These are phyloP conservation scores for Cokeromyces recurvatus DNA, from an alignment of 371 early-diverging fungal species.

Conservation along the genomic window DNA sequence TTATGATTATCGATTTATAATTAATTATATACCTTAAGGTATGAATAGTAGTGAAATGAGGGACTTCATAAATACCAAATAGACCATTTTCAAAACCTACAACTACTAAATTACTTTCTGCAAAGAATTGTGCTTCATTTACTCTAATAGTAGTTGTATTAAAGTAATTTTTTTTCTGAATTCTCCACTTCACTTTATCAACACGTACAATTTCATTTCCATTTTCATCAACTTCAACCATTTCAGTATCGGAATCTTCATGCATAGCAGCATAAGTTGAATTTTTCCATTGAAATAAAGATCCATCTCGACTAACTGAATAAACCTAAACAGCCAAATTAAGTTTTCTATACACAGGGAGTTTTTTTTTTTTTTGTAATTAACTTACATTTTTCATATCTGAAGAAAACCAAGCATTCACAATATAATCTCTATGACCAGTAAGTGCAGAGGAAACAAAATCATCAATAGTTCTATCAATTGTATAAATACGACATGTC, in stretches of 20 bases:
- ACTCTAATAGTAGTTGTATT: constrained; percentile 71
- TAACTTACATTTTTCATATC: constrained; percentile 59
- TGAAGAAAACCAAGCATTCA: constrained; percentile 89
- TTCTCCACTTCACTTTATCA: constrained; percentile 58
- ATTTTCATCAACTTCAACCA: constrained; percentile 53
- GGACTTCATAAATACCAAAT: constrained; percentile 97
- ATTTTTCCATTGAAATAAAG: constrained; percentile 81
- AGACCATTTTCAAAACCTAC: constrained; percentile 91
- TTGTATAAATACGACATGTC: constrained; percentile 79
- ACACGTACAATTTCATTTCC: constrained; percentile 34
- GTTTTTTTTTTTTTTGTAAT: background rate
- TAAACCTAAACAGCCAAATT: constrained; percentile 52
- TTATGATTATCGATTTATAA: background rate
- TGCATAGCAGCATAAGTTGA: constrained; percentile 31
- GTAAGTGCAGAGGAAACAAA: constrained; percentile 69
- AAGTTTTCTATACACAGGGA: background rate
- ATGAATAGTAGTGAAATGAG: constrained; percentile 84
- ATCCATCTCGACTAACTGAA: constrained; percentile 87
- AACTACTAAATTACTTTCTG: constrained; percentile 69
- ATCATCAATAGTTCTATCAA: constrained; percentile 57
- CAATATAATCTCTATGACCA: constrained; percentile 83
- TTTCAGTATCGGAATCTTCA: constrained; percentile 37
- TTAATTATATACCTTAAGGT: constrained; percentile 82
- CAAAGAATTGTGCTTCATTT: constrained; percentile 77
- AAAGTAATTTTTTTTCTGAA: constrained; percentile 65